phyloP scores from a whole-genome alignment of 192 early-diverging fungal species.

The Umbelopsis vinacea region DNA sequence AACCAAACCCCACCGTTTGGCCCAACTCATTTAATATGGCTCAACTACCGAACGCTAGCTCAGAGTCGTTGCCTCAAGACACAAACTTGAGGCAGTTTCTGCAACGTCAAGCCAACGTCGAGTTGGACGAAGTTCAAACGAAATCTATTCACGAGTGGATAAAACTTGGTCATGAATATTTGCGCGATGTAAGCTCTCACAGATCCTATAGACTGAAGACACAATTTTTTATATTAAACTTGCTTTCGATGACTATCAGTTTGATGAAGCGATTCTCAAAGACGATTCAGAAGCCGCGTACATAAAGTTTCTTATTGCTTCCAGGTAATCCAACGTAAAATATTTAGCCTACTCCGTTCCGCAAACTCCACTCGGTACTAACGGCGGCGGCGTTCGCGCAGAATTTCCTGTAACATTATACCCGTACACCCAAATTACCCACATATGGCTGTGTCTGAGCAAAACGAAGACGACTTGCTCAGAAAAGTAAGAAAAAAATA shows the following conservation, averaged over 20 bases:
- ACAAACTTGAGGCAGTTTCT: not conserved
- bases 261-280: not conserved
- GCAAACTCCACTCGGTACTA: not conserved
- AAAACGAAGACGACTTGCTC: not conserved
- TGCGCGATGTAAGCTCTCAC: not conserved
- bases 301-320: not conserved
- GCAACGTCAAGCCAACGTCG: not conserved
- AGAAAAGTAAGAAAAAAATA: not conserved
- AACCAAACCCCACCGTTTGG: not conserved
- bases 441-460: not conserved
- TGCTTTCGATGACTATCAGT: not conserved
- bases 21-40: not conserved
- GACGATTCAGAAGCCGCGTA: not conserved
- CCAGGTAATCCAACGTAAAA: not conserved
- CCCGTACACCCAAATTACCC: not conserved
- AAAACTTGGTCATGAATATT: not conserved
- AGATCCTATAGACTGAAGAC: too few species aligned
- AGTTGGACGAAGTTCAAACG: not conserved
- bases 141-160: slow-evolving; percentile 5
- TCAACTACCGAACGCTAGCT: not conserved
- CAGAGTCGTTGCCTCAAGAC: not conserved
- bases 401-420: slow-evolving; percentile 1
- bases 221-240: too few species aligned
- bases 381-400: not conserved
- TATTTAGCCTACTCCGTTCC: not conserved